Base-by-base conservation (phyloP, 1,284 basidiomycete species). In the Coniferiporia weirii region DNA sequence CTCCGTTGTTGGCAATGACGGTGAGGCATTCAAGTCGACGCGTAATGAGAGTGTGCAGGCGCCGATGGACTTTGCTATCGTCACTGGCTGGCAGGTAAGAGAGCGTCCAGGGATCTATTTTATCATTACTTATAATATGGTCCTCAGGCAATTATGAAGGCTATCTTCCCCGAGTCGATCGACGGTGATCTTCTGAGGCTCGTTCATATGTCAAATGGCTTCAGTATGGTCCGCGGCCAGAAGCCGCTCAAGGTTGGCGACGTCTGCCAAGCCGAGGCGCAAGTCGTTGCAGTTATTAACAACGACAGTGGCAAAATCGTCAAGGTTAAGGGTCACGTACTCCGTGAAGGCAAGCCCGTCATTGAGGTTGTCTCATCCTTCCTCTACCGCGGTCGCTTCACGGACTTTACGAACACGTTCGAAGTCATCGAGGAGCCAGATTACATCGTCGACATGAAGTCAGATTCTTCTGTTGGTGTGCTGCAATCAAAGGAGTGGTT, bases 11-110 rank as follows among this genome's bases (percentile, higher is more conserved):
- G 95, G 94, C 47, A 98, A 98, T 73, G 88, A 95, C 68, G 88
- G 87, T 52, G 95, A 95, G 72, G 81, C 82, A 6, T 99, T 96
- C 83, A 93, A 95, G 80, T 78, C 81, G 27, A 84, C 76, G 4
- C 81, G 92, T 55, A 85, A 79, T 57, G 80, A 85, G 50, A 79
- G 76, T 35, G 83, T 93, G 38, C 84, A 88, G 68, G 93, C 93
- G 0, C 96, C 96, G 0, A 97, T 99, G 93, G 97, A 99, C 77
- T 98, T 97, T 70, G 94, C 95, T 57, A 99, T 99, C 69, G 95
- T 98, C 61, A 90, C 95, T 52, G 95, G 95, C 48, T 98, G 96
- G 95, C 87, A 94, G 85, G 92, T 92, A 69, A 65, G 85, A 74
- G 32, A 19, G 49, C 43, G 49, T 19, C 36, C 34, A 36, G 34